Evolutionary conservation across 805 yeast genomes (phyloP), one percentile per base, ranked within the genome.

Genomic region (Pichia nanzhaoensis): DNA sequence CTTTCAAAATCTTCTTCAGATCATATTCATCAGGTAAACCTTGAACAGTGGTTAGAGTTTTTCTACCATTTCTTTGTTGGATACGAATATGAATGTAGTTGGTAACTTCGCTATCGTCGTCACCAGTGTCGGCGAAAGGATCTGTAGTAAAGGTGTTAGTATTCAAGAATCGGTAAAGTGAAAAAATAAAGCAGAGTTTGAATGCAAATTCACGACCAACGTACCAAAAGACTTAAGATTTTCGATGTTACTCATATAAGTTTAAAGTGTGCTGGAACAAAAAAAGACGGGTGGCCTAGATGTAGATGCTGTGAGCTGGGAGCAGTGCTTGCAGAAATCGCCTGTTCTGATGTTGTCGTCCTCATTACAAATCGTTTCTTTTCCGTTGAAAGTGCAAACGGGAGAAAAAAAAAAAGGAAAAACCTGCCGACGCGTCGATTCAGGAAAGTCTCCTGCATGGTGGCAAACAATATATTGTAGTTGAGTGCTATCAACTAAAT

Each of bases 61-160:
- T 91, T 74, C 98, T 90, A 66, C 99, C 99, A 75, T 93, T 91
- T 77, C 99, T 91, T 75, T 91, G 99, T 73, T 91, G 99, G 67
- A 95, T 91, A 78, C 99, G 95, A 68, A 91, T 84, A 71, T 90
- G 99, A 70, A 91, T 87, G 74, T 90, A 88, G 75, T 87, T 89
- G 49, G 95, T 81, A 64, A 95, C 85, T 73, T 91, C 91, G 59
- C 95, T 84, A 69, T 91, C 96, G 74, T 93, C 95, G 80, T 91
- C 98, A 77, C 97, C 98, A 73, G 97, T 90, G 71, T 91, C 99
- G 82, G 98, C 97, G 82, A 91, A 91, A 53, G 99, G 99, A 74
- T 91, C 96, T 75, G 41, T 31, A 17, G 16, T 5, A 44, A 37
- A 12, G 30, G 27, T 19, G 17, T 30, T 13, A 30, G 28, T 24